Percentiles rank a stretch among this genome's conserved stretches.
These are phyloP conservation scores for Suillus alpinus DNA, from an alignment of 768 basidiomycete genomes.

Conservation along the genomic window DNA sequence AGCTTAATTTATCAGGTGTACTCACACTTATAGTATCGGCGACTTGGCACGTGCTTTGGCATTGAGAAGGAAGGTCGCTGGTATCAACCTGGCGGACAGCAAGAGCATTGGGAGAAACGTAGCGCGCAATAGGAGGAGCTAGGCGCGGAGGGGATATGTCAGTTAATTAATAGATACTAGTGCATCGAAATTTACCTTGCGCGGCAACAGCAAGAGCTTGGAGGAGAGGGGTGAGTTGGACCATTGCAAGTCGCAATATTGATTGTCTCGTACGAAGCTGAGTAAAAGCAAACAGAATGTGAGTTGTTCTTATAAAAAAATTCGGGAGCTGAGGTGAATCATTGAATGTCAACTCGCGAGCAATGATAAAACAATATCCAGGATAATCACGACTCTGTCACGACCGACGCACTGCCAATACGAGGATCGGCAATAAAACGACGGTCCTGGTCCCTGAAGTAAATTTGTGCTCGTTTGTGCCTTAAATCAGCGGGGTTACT, in stretches of 20 bases:
- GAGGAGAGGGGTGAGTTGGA: constrained; percentile 20
- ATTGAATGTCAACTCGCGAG: background rate
- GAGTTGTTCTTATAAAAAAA: background rate
- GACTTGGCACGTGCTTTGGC: constrained; percentile 21
- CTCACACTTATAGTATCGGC: constrained; percentile 19
- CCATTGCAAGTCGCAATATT: constrained; percentile 12
- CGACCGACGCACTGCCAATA: background rate
- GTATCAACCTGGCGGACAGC: constrained; percentile 18
- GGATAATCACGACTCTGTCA: background rate
- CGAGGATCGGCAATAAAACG: background rate
- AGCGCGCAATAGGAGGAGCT: background rate
- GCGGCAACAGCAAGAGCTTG: constrained; percentile 7
- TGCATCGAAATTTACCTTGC: constrained; percentile 9
- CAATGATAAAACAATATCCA: background rate
- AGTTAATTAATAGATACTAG: background rate
- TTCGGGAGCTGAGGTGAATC: background rate
- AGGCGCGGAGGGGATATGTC: background rate
- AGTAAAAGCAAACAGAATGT: background rate
- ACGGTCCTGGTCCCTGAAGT: too few relatives aligned
- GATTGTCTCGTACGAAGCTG: background rate
- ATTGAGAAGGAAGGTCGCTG: constrained; percentile 12
- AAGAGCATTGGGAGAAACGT: constrained; percentile 10
- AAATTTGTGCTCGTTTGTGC: background rate
- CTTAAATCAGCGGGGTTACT: background rate
- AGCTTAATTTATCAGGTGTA: background rate